A percentile compares a stretch with the other conserved stretches of the same genome.
Conservation (phyloP, 2,329 filamentous ascomycete genomes). For the Capronia americana region DNA sequence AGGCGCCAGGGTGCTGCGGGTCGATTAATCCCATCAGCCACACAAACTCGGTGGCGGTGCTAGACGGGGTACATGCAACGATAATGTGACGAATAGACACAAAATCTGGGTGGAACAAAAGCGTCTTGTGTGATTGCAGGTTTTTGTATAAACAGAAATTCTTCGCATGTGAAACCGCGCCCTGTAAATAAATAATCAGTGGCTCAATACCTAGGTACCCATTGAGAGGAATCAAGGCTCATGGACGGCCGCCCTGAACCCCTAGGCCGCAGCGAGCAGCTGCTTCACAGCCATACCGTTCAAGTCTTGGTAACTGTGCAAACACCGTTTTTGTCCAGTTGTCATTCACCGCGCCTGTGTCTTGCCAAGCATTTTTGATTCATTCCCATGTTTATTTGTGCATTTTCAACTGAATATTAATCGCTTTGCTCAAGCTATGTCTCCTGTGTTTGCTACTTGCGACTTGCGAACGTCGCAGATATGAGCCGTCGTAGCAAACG, state of each 20-base stretch:
- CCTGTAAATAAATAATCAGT: neutral
- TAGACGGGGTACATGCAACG: neutral
- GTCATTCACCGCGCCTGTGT: neutral
- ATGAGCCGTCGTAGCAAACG: conserved; percentile 5
- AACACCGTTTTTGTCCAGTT: neutral
- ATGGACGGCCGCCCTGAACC: neutral
- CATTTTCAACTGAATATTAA: neutral
- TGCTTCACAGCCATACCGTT: neutral
- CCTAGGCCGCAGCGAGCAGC: neutral
- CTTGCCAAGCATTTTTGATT: neutral
- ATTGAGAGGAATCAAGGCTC: neutral
- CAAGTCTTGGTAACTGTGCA: too few species aligned
- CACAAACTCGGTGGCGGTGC: neutral
- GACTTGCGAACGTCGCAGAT: neutral
- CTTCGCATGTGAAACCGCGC: neutral
- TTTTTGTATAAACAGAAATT: conserved; percentile 21
- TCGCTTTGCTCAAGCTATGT: neutral
- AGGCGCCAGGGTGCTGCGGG: conserved; percentile 53
- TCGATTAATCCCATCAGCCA: conserved; percentile 44
- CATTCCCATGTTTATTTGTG: neutral
- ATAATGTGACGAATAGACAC: conserved; percentile 22
- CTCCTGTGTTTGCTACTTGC: neutral
- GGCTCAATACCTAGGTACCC: neutral
- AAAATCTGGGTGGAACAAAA: conserved; percentile 17
- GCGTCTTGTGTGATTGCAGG: neutral